phyloP scores from a whole-genome alignment of 345 rosid genomes.

The Populus nigra region DNA sequence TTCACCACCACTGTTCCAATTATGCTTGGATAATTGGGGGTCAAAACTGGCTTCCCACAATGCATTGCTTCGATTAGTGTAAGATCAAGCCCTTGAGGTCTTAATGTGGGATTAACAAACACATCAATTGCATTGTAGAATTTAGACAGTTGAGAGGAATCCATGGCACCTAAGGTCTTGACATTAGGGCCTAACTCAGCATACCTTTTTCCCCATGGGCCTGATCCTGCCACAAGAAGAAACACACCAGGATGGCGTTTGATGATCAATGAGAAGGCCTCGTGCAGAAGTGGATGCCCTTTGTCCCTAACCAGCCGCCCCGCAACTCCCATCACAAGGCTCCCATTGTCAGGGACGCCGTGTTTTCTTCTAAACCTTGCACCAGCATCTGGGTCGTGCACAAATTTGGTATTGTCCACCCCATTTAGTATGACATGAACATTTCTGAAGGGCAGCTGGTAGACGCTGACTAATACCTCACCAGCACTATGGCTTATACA shows the following conservation, averaged over 20 bases:
- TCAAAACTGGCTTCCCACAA: conserved; percentile 63
- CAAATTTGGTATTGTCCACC: conserved; percentile 53
- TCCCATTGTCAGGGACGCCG: conserved; percentile 36
- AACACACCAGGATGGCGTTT: conserved; percentile 36
- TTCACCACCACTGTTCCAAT: conserved; percentile 57
- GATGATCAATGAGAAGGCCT: conserved; percentile 48
- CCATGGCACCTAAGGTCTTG: conserved; percentile 54
- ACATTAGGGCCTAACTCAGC: conserved; percentile 52
- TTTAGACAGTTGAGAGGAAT: conserved; percentile 46
- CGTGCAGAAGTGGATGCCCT: conserved; percentile 64
- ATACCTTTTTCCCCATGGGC: conserved; percentile 68
- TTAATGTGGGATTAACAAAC: conserved; percentile 67
- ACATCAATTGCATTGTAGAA: conserved; percentile 65
- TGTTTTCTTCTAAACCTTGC: conserved; percentile 40
- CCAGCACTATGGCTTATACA: conserved; percentile 66
- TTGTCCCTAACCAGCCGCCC: conserved; percentile 73
- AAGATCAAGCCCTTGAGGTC: conserved; percentile 71
- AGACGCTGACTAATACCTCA: conserved; percentile 54
- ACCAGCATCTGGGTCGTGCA: conserved; percentile 36
- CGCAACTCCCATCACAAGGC: conserved; percentile 64
- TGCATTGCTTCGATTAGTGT: conserved; percentile 74
- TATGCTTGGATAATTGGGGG: conserved; percentile 68
- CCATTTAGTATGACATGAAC: conserved; percentile 79
- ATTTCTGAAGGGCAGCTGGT: conserved; percentile 49
- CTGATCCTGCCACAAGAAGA: conserved; percentile 68